Conservation (phyloP, 768 basidiomycete genomes). For the Mycena rebaudengoi region DNA sequence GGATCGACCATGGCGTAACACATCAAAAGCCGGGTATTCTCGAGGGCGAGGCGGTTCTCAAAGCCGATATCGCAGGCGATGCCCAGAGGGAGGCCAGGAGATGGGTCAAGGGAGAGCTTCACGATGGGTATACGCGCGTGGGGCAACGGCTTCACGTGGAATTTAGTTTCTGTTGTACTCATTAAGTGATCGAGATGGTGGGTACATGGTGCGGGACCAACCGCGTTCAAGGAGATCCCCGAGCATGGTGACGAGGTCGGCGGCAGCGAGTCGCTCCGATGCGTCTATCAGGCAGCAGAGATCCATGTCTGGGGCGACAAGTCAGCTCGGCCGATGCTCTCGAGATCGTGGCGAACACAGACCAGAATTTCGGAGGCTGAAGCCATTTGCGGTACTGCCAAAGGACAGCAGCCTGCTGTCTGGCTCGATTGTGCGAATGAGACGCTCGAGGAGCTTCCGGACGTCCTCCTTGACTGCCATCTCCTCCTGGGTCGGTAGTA, state of each 20-base stretch:
- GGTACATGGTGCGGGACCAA: constrained; percentile 47
- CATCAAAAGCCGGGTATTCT: constrained; percentile 95
- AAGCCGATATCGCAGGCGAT: constrained; percentile 99
- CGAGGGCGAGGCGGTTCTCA: constrained; percentile 95
- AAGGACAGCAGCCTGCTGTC: constrained; percentile 91
- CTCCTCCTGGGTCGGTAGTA: constrained; percentile 90
- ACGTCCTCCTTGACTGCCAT: constrained; percentile 96
- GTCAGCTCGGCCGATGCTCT: constrained; percentile 27
- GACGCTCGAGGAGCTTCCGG: constrained; percentile 90
- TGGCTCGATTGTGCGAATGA: constrained; percentile 95
- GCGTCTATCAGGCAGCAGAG: constrained; percentile 96
- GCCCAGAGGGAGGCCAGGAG: constrained; percentile 80
- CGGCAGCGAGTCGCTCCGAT: constrained; percentile 77
- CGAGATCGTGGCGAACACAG: constrained; percentile 24
- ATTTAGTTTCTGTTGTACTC: constrained; percentile 80
- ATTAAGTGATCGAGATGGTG: constrained; percentile 14
- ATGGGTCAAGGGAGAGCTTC: constrained; percentile 92
- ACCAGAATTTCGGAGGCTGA: constrained; percentile 97
- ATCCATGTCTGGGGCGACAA: constrained; percentile 86
- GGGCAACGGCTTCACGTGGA: constrained; percentile 94
- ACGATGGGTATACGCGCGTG: constrained; percentile 99
- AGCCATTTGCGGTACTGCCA: constrained; percentile 96
- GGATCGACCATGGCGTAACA: constrained; percentile 98
- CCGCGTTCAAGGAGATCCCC: constrained; percentile 94
- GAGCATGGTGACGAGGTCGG: constrained; percentile 93